phyloP scores from a whole-genome alignment of 176 grass and related monocot genomes.

The Pharus latifolius region DNA sequence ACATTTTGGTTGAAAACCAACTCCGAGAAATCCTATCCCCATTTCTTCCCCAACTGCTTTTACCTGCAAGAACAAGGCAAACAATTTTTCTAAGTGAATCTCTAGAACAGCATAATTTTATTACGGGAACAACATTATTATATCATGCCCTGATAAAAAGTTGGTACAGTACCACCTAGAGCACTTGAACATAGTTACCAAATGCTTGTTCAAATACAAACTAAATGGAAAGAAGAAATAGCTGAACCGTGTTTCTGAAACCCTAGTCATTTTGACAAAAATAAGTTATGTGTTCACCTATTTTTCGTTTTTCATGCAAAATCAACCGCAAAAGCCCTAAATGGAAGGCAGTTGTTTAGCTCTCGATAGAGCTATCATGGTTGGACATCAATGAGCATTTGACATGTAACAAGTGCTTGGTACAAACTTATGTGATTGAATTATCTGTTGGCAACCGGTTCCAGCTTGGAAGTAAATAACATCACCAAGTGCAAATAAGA shows the following conservation, averaged over 20 bases:
- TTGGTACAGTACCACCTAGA: not conserved
- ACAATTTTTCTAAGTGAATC: not conserved
- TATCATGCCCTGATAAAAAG: not conserved
- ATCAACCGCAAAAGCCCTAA: not conserved
- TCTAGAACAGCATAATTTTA: not conserved
- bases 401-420: not conserved
- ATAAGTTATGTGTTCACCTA: not conserved
- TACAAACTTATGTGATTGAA: not conserved
- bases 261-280: not conserved
- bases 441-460: not conserved
- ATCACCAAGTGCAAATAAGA: slow-evolving; percentile 52
- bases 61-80: slow-evolving; percentile 46
- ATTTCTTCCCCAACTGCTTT: slow-evolving; percentile 95
- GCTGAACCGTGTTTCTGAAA: not conserved
- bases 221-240: too few relatives aligned
- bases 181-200: not conserved
- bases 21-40: slow-evolving; percentile 88
- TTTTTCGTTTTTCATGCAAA: not conserved
- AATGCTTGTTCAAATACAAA: too few relatives aligned
- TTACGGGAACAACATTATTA: not conserved
- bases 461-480: not conserved
- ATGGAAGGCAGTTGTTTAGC: not conserved
- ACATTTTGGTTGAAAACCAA: slow-evolving; percentile 98
- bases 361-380: not conserved
- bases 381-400: not conserved